Percentiles rank a stretch among this genome's conserved stretches.
These are phyloP conservation scores for Oryza longistaminata DNA, from an alignment of 176 grass and related monocot genomes.

Conservation along the genomic window DNA sequence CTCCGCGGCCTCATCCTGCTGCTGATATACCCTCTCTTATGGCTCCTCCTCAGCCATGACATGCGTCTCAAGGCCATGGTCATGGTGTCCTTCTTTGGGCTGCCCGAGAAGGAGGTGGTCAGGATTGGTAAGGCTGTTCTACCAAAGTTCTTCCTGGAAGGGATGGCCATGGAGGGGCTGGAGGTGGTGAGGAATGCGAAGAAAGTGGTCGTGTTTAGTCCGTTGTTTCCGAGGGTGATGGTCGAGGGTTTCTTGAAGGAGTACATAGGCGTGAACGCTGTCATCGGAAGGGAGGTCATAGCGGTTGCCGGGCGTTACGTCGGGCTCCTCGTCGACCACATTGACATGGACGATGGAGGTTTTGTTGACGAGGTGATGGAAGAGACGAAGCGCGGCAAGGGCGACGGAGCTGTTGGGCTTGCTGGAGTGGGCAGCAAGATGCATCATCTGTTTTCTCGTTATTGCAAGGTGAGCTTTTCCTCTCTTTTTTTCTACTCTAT, in stretches of 20 bases:
- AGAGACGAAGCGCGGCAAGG: constrained; percentile 26
- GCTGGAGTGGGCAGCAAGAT: neutral
- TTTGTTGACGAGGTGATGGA: neutral
- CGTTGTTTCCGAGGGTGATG: constrained; percentile 65
- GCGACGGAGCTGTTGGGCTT: constrained; percentile 30
- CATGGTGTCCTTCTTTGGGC: constrained; percentile 59
- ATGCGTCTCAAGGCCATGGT: constrained; percentile 52
- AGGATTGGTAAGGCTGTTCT: constrained; percentile 63
- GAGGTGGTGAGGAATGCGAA: constrained; percentile 45
- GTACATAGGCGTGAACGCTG: constrained; percentile 55
- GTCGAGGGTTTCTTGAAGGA: constrained; percentile 67
- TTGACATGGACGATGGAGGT: neutral
- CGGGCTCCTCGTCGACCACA: constrained; percentile 23
- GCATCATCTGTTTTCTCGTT: constrained; percentile 16
- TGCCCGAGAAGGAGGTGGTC: constrained; percentile 43
- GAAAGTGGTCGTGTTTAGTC: constrained; percentile 51
- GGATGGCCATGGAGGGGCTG: constrained; percentile 55
- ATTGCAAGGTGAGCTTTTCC: constrained; percentile 38
- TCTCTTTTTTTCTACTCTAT: neutral
- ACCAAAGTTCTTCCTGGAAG: constrained; percentile 73
- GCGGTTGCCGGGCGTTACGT: constrained; percentile 37
- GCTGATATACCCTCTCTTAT: constrained; percentile 44
- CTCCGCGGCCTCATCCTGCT: constrained; percentile 67
- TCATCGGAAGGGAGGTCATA: constrained; percentile 55
- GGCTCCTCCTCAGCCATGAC: constrained; percentile 26